Evolutionary conservation across 441 rosid species (phyloP), one percentile per base, ranked within the genome.

Genomic region (Manihot esculenta): DNA sequence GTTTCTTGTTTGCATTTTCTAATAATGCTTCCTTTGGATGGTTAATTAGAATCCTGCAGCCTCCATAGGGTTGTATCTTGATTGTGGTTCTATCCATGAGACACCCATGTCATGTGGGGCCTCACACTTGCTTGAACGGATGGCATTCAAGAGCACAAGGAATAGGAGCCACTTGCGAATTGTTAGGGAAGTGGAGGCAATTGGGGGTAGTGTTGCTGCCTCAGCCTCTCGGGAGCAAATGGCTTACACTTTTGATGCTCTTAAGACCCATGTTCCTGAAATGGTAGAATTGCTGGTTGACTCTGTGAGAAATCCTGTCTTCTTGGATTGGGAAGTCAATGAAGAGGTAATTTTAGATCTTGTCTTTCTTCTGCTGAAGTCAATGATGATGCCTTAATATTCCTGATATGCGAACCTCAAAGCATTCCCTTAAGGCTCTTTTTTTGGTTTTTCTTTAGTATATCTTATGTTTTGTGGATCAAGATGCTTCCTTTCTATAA

Each of bases 211-310:
- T 77, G 81, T 91, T n/a, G 82, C 77, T 11, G 89, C 96, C 30
- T 84, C 97, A 59, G 98, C 98, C 18, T 89, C 97, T 44, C 79
- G 97, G 72, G 99, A 93, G 80, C 97, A 92, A 62, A 95, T 93
- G 91, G 80, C 87, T 3, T 93, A 93, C 80, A 87, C 91, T 54
- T 81, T 88, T 80, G 97, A 91, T 86, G 97, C 97, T 78, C 82
- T 96, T 68, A 96, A 90, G 84, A 89, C 94, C 23, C 85, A 88
- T 81, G 88, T 89, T 24, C 97, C 97, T 66, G 86, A 84, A 80
- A 88, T 93, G 95, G 95, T 91, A 20, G 98, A 95, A 77, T 80
- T 95, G 83, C 95, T 93, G 72, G 54, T 91, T 73, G 98, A 93
- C 76, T 84, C 82, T 71, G 90, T 93, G 70, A 84, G 97, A 79